These are phyloP conservation scores for Hygrocybe coccinea DNA, from an alignment of 768 basidiomycete species.

Conservation along the genomic window DNA sequence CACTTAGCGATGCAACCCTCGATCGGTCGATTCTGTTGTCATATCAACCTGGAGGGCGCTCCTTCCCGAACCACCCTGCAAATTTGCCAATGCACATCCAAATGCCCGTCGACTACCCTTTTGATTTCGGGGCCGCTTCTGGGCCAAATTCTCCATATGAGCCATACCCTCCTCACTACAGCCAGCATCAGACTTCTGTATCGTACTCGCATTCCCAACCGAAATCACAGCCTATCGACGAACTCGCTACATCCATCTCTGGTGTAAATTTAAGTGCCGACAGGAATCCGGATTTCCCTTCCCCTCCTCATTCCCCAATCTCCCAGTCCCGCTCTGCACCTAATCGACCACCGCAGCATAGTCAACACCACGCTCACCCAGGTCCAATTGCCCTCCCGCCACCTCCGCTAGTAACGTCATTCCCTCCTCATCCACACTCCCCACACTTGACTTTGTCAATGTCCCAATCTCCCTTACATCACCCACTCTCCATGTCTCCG, in stretches of 20 bases:
- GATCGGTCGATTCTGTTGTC: background rate
- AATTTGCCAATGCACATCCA: background rate
- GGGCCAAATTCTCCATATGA: slow-evolving; percentile 2
- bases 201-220: background rate
- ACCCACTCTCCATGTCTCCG: slow-evolving; percentile 32
- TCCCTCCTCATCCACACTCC: slow-evolving; percentile 23
- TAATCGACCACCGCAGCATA: slow-evolving; percentile 16
- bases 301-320: slow-evolving; percentile 8
- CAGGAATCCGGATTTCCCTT: background rate
- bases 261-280: too few relatives aligned
- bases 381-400: slow-evolving; percentile 69
- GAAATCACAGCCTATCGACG: background rate
- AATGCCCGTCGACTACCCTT: background rate
- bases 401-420: slow-evolving; percentile 39
- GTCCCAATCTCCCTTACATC: slow-evolving; percentile 25
- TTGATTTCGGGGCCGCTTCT: slow-evolving; percentile 3
- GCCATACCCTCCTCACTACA: slow-evolving; percentile 1
- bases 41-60: background rate
- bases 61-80: background rate
- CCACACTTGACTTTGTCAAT: slow-evolving; percentile 25
- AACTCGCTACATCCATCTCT: background rate
- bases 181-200: background rate
- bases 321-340: background rate
- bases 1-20: background rate
- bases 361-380: slow-evolving; percentile 49